These are phyloP conservation scores for Nicotiana otophora DNA, from an alignment of 257 asterid genomes.

Conservation along the genomic window DNA sequence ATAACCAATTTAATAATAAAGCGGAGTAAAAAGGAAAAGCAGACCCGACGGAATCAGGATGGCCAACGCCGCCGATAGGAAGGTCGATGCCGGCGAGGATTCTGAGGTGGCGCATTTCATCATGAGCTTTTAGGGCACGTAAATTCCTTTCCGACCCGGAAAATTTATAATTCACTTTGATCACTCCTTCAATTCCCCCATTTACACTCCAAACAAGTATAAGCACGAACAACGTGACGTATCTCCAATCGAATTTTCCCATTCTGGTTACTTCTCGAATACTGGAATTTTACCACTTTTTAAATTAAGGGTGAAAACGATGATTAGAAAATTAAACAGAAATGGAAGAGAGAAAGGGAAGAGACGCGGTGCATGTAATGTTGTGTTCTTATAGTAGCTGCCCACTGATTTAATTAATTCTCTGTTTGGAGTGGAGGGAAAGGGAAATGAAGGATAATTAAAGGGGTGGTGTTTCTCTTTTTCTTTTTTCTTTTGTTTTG, in stretches of 20 bases:
- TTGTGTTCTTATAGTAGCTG: not conserved
- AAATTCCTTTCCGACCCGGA: constrained; percentile 64
- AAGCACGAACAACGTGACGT: not conserved
- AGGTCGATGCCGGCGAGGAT: constrained; percentile 90
- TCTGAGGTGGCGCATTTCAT: constrained; percentile 70
- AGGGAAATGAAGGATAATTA: not conserved
- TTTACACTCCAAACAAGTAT: not conserved
- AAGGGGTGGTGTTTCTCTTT: too few relatives aligned
- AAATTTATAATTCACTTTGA: constrained; percentile 72
- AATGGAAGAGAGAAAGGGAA: not conserved
- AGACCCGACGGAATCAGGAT: constrained; percentile 89
- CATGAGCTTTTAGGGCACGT: constrained; percentile 81
- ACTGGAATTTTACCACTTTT: not conserved
- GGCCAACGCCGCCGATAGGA: constrained; percentile 93
- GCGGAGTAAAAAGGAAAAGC: not conserved
- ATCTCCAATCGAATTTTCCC: not conserved
- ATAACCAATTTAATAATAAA: not conserved
- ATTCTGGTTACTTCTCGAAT: not conserved
- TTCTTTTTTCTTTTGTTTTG: too few relatives aligned
- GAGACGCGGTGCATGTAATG: not conserved
- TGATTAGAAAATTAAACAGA: not conserved
- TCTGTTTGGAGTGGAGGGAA: not conserved
- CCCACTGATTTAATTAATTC: not conserved
- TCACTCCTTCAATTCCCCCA: constrained; percentile 29
- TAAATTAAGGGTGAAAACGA: not conserved